phyloP scores from a whole-genome alignment of 108 stramenopile genomes.

The Cylindrotheca fusiformis region DNA sequence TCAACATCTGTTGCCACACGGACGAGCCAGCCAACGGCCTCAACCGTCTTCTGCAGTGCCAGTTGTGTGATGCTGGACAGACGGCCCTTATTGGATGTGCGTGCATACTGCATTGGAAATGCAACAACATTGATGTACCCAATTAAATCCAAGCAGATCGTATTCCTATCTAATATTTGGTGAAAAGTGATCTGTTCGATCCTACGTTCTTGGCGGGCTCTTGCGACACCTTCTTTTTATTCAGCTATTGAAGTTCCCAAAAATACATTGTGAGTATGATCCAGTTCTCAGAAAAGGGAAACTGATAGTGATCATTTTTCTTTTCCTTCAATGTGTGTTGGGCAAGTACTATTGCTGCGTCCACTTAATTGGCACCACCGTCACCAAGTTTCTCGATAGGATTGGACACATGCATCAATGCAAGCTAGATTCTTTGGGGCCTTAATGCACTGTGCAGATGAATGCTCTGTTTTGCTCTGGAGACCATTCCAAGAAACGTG shows the following conservation, averaged over 20 bases:
- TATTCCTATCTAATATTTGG: too few relatives aligned
- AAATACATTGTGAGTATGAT: slow-evolving; percentile 31
- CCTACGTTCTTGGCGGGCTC: slow-evolving; percentile 27
- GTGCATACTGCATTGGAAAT: too few relatives aligned
- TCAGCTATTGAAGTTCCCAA: slow-evolving; percentile 25
- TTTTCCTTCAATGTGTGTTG: background rate
- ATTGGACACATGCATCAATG: slow-evolving; percentile 33
- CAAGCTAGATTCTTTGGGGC: too few relatives aligned
- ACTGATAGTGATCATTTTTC: background rate
- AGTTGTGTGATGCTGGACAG: too few relatives aligned
- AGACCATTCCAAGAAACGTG: slow-evolving; percentile 38
- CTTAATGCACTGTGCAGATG: too few relatives aligned
- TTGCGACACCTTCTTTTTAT: slow-evolving; percentile 33
- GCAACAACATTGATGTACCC: slow-evolving; percentile 52
- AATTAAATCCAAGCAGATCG: slow-evolving; percentile 44
- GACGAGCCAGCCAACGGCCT: too few relatives aligned
- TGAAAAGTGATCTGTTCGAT: too few relatives aligned
- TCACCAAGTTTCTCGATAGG: slow-evolving; percentile 3
- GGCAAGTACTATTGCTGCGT: slow-evolving; percentile 18
- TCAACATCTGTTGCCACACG: too few relatives aligned
- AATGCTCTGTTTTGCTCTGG: too few relatives aligned
- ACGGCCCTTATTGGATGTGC: too few relatives aligned
- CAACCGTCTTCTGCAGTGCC: too few relatives aligned
- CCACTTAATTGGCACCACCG: slow-evolving; percentile 14
- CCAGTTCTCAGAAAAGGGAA: slow-evolving; percentile 36